A percentile compares a stretch with the other conserved stretches of the same genome.
Evolutionary conservation across 2,329 filamentous ascomycete genomes (phyloP).

Genomic region (Grosmannia serpens): DNA sequence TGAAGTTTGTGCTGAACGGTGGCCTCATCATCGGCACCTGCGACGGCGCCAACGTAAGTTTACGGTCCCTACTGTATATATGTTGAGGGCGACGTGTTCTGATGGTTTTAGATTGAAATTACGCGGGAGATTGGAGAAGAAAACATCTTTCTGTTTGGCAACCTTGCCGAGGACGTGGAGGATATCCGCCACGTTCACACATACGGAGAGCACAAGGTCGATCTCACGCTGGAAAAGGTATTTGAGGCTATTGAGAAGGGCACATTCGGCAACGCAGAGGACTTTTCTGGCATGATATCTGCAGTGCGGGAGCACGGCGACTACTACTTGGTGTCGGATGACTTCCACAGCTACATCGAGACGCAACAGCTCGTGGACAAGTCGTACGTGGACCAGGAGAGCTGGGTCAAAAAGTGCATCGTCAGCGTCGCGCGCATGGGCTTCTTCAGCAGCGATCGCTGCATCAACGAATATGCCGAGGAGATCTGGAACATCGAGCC

Average conservation of each 20-base stretch:
- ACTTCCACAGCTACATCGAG: constrained; percentile 90
- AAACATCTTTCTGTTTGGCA: constrained; percentile 98
- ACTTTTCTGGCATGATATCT: constrained; percentile 74
- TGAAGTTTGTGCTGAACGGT: constrained; percentile 98
- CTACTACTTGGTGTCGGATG: constrained; percentile 95
- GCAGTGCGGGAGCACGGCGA: constrained; percentile 88
- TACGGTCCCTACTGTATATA: neutral
- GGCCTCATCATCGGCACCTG: constrained; percentile 96
- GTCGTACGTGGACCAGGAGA: constrained; percentile 82
- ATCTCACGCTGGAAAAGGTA: constrained; percentile 65
- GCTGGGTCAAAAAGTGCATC: constrained; percentile 87
- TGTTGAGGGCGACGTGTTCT: neutral
- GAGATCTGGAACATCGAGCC: constrained; percentile 96
- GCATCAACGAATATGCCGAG: constrained; percentile 96
- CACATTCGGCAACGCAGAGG: constrained; percentile 65
- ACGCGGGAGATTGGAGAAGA: constrained; percentile 92
- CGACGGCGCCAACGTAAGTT: constrained; percentile 85
- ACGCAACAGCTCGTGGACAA: constrained; percentile 87
- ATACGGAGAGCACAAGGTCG: constrained; percentile 69
- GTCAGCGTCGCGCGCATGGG: constrained; percentile 86
- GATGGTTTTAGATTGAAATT: constrained; percentile 64
- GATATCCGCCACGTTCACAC: constrained; percentile 85
- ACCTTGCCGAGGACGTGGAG: constrained; percentile 90
- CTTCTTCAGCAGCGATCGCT: constrained; percentile 91
- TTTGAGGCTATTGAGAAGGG: constrained; percentile 73